Base-by-base conservation (phyloP, 2,329 filamentous ascomycete genomes). In the Penicillium sp. region DNA sequence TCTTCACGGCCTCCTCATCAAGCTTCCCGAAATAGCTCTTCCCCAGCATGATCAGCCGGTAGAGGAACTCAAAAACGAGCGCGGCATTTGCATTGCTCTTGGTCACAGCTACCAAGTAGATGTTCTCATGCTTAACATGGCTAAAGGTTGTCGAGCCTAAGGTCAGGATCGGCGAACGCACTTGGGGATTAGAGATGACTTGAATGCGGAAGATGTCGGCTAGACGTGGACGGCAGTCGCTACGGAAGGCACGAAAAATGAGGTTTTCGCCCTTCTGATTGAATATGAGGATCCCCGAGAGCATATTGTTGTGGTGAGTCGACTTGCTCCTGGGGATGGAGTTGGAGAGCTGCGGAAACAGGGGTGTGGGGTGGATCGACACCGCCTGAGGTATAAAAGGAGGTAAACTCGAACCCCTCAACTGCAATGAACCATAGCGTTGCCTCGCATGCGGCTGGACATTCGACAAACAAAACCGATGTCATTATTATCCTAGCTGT, bases 191-290 rank as follows among this genome's bases (percentile, higher is more conserved):
- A 67, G 91, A 96, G 75, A 99, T 97, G 78, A 99, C 93, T 74
- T 99, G 94, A 75, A 99, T 99, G 76, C 94, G 92, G 78, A 99
- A 99, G 79, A 99, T 93, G 73, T 99, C 94, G 78, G 94, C 94
- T 62, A 99, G 89, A 50, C 94, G 91, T 53, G 94, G 94, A 55
- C 95, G 91, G 78, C 94, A 97, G 79, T 99, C 95, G 75, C 96
- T 96, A 71, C 94, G 91, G 78, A 99, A 99, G 69, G 94, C 91
- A 72, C 94, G 91, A 81, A 99, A 97, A 77, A 99, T 99, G 72
- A 99, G 90, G 78, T 99, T 97, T 81, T 99, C 94, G 78, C 94
- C 94, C 79, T 99, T 99, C 76, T 99, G 94, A 67, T 99, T 99
- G 84, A 99, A 99, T 66, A 99, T 88, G 65, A 99, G 86, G 70